Base-by-base conservation (phyloP, 2,329 filamentous ascomycete genomes). In the Lachnellula willkommii region DNA sequence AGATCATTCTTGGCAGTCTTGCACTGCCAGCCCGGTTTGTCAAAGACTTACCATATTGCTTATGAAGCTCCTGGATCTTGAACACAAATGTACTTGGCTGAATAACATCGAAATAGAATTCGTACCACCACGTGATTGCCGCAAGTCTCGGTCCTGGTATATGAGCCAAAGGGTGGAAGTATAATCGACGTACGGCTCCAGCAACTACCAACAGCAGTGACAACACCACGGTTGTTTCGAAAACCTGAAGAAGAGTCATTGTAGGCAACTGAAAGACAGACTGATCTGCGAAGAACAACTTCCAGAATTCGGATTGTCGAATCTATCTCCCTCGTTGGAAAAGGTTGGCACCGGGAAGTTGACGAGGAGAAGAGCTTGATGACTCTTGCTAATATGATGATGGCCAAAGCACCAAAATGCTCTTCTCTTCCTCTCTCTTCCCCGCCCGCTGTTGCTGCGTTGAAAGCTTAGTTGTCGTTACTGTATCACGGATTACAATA, bases 131-230 rank as follows among this genome's bases (percentile, higher is more conserved):
- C 4, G 64, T 67, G 26, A 67, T 58, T 7, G 68, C 68, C 9
- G 69, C 69, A 3, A 67, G 55, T 22, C 57, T 67, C 7, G 70
- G 70, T 4, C 70, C 70, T 12, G 65, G 68, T 45, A 71, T 69
- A 5, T 60, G 54, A 2, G 65, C 58, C 15, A 71, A 51, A 9
- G 68, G 68, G 54, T 68, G 66, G n/a, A 70, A 63, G 50, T 63
- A 71, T 24, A 72, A 60, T 40, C 70, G 66, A 24, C 53, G 47
- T 52, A 60, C 45, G 15, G 49, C 52, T 36, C 32, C 52, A n/a
- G 46, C 35, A 17, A 49, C 45, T 69, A 60, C 46, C 68, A 49
- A 43, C 28, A 49, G 17, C 20, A 54, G 22, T 7, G 36, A 26
- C 50, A 47, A 14, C 43, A 47, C 39, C 14, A 35, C 39, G 8